Evolutionary conservation across 2,329 filamentous ascomycete species (phyloP), one percentile per base, ranked within the genome.

Genomic region (Colletotrichum eremochloae): DNA sequence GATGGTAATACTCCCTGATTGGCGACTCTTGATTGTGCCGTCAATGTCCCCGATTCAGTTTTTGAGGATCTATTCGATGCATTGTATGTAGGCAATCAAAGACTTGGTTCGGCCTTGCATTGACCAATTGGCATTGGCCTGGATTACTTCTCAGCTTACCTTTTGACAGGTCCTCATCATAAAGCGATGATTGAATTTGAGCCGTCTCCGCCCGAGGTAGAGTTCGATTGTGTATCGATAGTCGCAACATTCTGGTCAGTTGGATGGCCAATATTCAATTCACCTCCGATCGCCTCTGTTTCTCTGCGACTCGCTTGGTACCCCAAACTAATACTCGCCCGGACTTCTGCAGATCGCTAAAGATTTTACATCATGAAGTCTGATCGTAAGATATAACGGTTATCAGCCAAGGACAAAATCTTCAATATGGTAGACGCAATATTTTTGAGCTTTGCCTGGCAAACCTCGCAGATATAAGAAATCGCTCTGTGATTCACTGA

Each of bases 181-280:
- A 29, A 11, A n/a, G 12, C n/a, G 20, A 65, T 36, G 63, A 62
- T 57, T 67, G 20, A n/a, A 50, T 40, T 67, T 55, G 48, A 67
- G 63, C 68, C 63, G 52, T 56, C 63, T 40, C 24, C 33, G 24
- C 53, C 63, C 68, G 63, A 70, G 63, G 68, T 70, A 55, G 31
- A 67, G 33, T 1, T 67, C 63, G 63, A 55, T 55, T 67, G 68
- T 52, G 24, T 31, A 14, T 20, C 36, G 33, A 50, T 14, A 6
- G 31, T 50, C 33, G 44, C 36, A 4, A 38, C 42, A 50, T 36
- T n/a, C 36, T 29, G 38, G 24, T 20, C 8, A 24, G 7, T 65
- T 48, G 18, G 50, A 66, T 38, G 53, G 36, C 36, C 36, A 60
- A 40, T 42, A 3, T 2, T 31, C 12, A 20, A 53, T 29, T 31